phyloP scores from a whole-genome alignment of 345 rosid genomes.

The Eucalyptus urophylla region DNA sequence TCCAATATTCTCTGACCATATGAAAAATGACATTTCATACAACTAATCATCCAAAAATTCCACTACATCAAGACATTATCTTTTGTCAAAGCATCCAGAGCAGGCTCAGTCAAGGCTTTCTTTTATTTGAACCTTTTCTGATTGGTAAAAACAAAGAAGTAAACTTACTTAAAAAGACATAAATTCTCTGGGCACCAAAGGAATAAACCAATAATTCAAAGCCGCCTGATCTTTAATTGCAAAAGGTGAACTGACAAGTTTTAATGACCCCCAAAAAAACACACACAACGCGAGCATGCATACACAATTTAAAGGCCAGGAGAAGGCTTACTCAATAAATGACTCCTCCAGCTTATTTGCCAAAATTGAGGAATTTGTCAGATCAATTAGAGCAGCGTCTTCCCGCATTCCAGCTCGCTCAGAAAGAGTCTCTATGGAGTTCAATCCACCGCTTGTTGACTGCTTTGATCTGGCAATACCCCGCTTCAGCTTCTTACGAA shows the following conservation, averaged over 20 bases:
- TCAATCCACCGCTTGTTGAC: slow-evolving; percentile 31
- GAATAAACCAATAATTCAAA: neutral
- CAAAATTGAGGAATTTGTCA: slow-evolving; percentile 65
- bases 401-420: slow-evolving; percentile 87
- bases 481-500: slow-evolving; percentile 88
- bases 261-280: neutral
- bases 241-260: neutral
- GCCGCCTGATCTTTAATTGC: neutral
- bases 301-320: neutral
- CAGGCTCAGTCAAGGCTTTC: neutral
- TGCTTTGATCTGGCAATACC: slow-evolving; percentile 55
- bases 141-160: neutral
- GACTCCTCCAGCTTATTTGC: slow-evolving; percentile 86
- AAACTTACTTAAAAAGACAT: neutral
- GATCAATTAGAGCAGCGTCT: slow-evolving; percentile 78
- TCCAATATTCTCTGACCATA: neutral
- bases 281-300: neutral
- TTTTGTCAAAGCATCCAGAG: neutral
- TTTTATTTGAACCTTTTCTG: neutral
- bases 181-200: neutral
- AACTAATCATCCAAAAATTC: neutral
- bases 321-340: slow-evolving; percentile 47
- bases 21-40: neutral
- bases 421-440: slow-evolving; percentile 80
- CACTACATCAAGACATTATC: neutral